Conservation (phyloP, 129 eudicot species). For the Logfia minima region DNA sequence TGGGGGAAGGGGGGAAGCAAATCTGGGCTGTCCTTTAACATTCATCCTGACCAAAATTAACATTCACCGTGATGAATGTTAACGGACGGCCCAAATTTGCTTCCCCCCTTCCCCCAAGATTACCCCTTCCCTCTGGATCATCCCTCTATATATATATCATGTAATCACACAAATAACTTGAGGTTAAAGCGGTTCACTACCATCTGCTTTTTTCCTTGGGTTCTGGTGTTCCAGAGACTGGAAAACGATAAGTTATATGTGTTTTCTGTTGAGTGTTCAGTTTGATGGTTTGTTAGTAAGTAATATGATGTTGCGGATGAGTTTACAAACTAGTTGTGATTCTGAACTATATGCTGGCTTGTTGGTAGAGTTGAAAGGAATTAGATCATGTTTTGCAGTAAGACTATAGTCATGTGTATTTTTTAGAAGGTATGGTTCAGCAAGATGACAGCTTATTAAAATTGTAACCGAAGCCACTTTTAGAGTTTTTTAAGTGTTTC, state of each 20-base stretch:
- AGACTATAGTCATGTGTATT: background rate
- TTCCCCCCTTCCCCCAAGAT: too few relatives aligned
- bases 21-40: too few relatives aligned
- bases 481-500: background rate
- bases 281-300: background rate
- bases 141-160: background rate
- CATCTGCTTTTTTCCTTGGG: background rate
- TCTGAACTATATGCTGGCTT: too few relatives aligned
- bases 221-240: background rate
- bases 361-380: background rate
- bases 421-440: background rate
- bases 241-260: background rate
- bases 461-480: background rate
- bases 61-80: too few relatives aligned
- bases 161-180: background rate
- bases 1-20: too few relatives aligned
- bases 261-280: background rate
- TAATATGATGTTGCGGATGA: background rate
- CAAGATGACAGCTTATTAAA: background rate
- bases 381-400: background rate
- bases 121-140: too few relatives aligned
- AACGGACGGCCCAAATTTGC: too few relatives aligned
- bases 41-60: too few relatives aligned
- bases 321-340: background rate
- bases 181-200: background rate